Evolutionary conservation across 805 yeast genomes (phyloP), one percentile per base, ranked within the genome.

Genomic region (Starmerella sp.): DNA sequence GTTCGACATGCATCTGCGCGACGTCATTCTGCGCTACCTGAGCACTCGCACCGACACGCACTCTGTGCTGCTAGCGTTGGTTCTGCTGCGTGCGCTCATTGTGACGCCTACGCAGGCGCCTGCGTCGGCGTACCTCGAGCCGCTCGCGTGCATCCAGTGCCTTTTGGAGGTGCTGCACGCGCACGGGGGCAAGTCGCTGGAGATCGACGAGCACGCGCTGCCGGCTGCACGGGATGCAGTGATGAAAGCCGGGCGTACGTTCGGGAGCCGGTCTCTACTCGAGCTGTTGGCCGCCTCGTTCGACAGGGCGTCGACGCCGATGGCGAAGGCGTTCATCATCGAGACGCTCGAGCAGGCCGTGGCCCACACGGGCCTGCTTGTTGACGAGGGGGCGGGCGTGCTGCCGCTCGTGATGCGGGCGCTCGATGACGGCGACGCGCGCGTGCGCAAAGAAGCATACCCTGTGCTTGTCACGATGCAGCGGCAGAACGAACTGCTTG

Each of bases 361-460:
- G 6, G 22, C 11, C 8, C 11, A 31, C 38, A 14, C 54, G 10
- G 48, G 32, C 5, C 13, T 57, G 34, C 42, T 31, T 4, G 38
- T 10, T 8, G 57, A 48, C 15, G 50, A 15, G 10, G 48, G 38
- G 4, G 22, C 22, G 5, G 45, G 38, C 7, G 35, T 57, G 3
- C 34, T 30, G 15, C 32, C 30, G 10, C 15, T 54, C 10, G 52
- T 54, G 37, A 4, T 36, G 38, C 6, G 6, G 34, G 53, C 51
- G 5, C 22, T 48, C n/a, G 34, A 30, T 10, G 52, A 57, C 52
- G 41, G 47, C 14, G 65, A 64, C 43, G 60, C 62, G 14, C 42
- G 45, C 5, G 66, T 67, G n/a, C 63, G 70, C 17, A 58, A 63
- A 48, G 65, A 64, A 39, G 61, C 65, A 3, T 67, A 67, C 55